Evolutionary conservation across 1,284 basidiomycete species (phyloP).

Genomic region (Puccinia horiana): DNA sequence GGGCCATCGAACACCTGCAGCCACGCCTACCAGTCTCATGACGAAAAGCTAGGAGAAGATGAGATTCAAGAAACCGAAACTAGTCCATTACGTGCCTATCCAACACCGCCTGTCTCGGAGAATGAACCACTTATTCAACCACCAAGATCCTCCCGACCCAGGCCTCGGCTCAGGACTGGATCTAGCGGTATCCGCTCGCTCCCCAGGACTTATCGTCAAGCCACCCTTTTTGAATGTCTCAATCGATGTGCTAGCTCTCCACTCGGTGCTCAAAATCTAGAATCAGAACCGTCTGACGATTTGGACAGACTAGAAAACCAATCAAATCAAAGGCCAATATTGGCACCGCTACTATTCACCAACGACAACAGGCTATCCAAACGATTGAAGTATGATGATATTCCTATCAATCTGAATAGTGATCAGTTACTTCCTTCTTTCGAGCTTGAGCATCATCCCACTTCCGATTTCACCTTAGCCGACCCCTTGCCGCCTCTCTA

Average conservation of each 20-base stretch:
- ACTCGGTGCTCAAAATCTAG: background rate
- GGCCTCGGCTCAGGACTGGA: conserved; percentile 5
- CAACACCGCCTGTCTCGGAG: conserved; percentile 12
- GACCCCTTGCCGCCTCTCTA: background rate
- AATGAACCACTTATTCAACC: background rate
- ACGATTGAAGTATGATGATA: background rate
- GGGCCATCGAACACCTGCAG: background rate
- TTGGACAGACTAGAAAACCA: background rate
- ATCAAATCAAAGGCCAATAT: background rate
- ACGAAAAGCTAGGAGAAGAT: background rate
- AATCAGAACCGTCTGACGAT: background rate
- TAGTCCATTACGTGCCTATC: background rate
- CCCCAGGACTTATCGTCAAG: conserved; percentile 16
- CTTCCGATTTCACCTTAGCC: background rate
- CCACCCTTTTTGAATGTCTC: conserved; percentile 13
- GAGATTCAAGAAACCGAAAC: background rate
- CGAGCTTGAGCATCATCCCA: background rate
- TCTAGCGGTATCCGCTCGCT: background rate
- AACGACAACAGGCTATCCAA: background rate
- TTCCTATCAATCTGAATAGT: background rate
- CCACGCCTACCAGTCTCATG: background rate
- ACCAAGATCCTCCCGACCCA: background rate
- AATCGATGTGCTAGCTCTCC: conserved; percentile 15
- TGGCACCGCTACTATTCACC: conserved; percentile 8
- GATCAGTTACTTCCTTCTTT: background rate